Percentiles rank a stretch among this genome's conserved stretches.
These are phyloP conservation scores for Xylariaceae sp. DNA, from an alignment of 2,329 filamentous ascomycete species.

Conservation along the genomic window DNA sequence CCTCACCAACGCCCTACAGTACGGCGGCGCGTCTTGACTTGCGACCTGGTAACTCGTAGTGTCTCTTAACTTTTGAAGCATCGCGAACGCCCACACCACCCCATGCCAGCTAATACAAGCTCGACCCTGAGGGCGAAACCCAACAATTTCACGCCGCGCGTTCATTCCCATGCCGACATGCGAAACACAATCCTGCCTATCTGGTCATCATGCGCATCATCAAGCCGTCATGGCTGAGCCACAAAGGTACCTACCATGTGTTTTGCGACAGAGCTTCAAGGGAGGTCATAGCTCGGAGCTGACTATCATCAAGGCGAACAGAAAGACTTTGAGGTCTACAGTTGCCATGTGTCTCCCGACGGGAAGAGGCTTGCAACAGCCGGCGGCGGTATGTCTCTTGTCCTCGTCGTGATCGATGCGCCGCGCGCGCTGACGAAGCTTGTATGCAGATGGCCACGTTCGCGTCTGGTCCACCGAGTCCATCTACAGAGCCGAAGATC, in stretches of 20 bases:
- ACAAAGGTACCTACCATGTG: conserved; percentile 60
- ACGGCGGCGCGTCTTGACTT: no score
- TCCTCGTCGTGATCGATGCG: conserved; percentile 1
- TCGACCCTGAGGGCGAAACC: no score
- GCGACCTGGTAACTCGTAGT: no score
- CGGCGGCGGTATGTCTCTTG: conserved; percentile 63
- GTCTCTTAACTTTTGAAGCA: no score
- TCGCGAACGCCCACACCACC: no score
- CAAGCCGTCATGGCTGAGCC: conserved; percentile 92
- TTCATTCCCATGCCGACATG: conserved; percentile 26
- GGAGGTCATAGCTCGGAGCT: conserved; percentile 2
- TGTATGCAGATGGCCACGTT: conserved; percentile 73
- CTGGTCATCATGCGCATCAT: conserved; percentile 66
- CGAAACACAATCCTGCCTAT: conserved; percentile 17
- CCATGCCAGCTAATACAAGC: no score
- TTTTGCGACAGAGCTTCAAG: background rate
- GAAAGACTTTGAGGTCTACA: conserved; percentile 98
- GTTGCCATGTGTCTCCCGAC: conserved; percentile 93
- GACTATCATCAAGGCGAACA: conserved; percentile 62
- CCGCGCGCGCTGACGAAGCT: background rate
- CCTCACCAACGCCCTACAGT: no score
- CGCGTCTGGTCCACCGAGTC: conserved; percentile 97
- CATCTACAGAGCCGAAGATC: conserved; percentile 71
- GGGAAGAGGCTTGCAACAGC: conserved; percentile 87
- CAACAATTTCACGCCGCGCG: no score